Evolutionary conservation across 768 basidiomycete species (phyloP), one percentile per base, ranked within the genome.

Genomic region (Lactarius deliciosus): DNA sequence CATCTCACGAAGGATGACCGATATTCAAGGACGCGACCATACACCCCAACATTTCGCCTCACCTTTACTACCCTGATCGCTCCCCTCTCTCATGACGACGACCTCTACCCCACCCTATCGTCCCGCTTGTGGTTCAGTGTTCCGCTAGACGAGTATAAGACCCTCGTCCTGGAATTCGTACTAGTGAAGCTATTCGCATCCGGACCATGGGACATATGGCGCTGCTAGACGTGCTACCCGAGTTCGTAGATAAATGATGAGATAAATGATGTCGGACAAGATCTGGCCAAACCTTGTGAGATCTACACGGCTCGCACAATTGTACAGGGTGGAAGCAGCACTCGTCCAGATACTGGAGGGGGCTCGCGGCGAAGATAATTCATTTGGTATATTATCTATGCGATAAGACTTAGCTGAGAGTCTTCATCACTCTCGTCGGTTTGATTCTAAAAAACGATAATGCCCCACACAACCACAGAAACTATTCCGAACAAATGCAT

Each of bases 141-240:
- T 0, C 77, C 90, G 0, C 82, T 86, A 1, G 83, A 86, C 22
- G 88, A 95, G 58, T 96, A 95, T 72, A 73, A 81, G 2, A 82
- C 81, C 43, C 73, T 84, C 5, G 85, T 98, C 16, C 76, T 96
- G 2, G 83, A 83, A 8, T 93, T 96, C 0, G 81, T 99, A 30
- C 30, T 30, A 2, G 82, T 94, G 50, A 92, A 89, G 75, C 81
- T 98, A 43, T 98, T 83, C 72, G 84, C 89, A 89, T 70, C 91
- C 95, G 0, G 97, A 99, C 76, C 85, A 97, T 54, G 95, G 94
- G 1, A 93, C 89, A 97, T 36, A 96, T 99, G 90, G 96, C 94
- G 6, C 78, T 99, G 57, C 82, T 98, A 16, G 95, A 98, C 62
- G 87, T 88, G 63, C 78, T 99, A 41, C 79, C 85, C 36, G 36